Evolutionary conservation across 768 basidiomycete species (phyloP), one percentile per base, ranked within the genome.

Genomic region (Butyriboletus loyo): DNA sequence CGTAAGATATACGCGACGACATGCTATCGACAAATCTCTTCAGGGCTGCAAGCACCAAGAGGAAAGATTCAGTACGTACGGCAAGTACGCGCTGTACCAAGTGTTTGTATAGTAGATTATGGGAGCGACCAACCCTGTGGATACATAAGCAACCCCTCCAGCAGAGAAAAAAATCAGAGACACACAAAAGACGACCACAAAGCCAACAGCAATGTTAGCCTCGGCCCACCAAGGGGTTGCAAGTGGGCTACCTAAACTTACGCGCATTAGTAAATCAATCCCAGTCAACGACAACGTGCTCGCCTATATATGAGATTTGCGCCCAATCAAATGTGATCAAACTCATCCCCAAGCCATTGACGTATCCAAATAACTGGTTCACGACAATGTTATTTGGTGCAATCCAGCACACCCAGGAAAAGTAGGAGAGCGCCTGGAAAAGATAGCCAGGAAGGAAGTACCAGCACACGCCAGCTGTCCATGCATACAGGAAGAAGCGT

Each of bases 151-250:
- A 80, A 85, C 69, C 82, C 75, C 66, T 81, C 72, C 5, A 80
- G 63, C 57, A 82, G 78, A 28, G 76, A 75, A 53, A 28, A 55
- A 34, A 4, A 56, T 9, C 8, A 37, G n/a, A 37, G 27, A 64
- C 68, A 5, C 50, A 81, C 84, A 91, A 71, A 84, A 86, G 71
- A 90, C 80, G 68, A 85, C 75, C 5, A 84, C 70, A 59, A 89
- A 84, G 25, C 85, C 82, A 43, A 63, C 71, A 3, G 77, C 67
- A 49, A 89, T 73, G 66, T 90, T 89, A 11, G 84, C 87, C 63
- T 85, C 82, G 3, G 86, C 87, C 87, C 87, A 89, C 87, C 87
- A 92, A 2, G 89, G 89, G 10, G 86, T 83, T 6, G 86, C 83
- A 41, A 92, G 81, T 0, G 89, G 89, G 22, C 61, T 71, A 10